Percentiles rank a stretch among this genome's conserved stretches.
phyloP scores from a whole-genome alignment of 495 filamentous ascomycete species.

The Annulohypoxylon nitens region DNA sequence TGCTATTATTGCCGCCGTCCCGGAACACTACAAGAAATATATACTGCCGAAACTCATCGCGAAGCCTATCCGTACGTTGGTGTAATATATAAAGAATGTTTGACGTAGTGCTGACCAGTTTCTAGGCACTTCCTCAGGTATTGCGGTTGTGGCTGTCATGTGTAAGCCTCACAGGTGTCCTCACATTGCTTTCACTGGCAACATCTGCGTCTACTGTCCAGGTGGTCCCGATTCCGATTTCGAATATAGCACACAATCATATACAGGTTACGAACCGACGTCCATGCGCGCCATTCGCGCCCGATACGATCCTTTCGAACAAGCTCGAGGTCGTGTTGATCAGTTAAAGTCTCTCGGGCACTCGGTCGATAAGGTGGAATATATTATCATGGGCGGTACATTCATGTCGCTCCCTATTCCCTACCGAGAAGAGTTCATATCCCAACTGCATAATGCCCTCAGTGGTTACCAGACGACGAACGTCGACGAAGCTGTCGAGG shows the following conservation, averaged over 20 bases:
- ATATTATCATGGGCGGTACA: conserved; percentile 99
- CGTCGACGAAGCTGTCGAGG: conserved; percentile 94
- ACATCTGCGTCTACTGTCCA: conserved; percentile 99
- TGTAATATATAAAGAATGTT: background rate
- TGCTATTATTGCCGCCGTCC: conserved; percentile 96
- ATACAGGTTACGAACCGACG: conserved; percentile 97
- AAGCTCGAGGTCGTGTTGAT: conserved; percentile 94
- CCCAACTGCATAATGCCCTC: conserved; percentile 94
- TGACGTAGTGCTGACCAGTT: conserved; percentile 39
- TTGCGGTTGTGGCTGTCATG: conserved; percentile 99
- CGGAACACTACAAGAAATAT: conserved; percentile 99
- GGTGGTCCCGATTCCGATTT: conserved; percentile 98
- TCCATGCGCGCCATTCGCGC: conserved; percentile 98
- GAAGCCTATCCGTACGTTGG: conserved; percentile 86
- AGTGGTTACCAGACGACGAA: conserved; percentile 91
- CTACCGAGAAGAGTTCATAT: conserved; percentile 92
- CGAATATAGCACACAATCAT: conserved; percentile 98
- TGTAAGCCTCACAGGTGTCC: conserved; percentile 98
- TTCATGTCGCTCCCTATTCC: conserved; percentile 95
- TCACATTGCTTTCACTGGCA: conserved; percentile 97
- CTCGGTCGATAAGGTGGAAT: conserved; percentile 98
- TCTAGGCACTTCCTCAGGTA: conserved; percentile 88
- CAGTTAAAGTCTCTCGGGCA: conserved; percentile 95
- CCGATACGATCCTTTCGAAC: conserved; percentile 97
- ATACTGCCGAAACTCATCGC: conserved; percentile 95